Conservation (phyloP, 768 basidiomycete genomes). For the Rhizopogon rudus region DNA sequence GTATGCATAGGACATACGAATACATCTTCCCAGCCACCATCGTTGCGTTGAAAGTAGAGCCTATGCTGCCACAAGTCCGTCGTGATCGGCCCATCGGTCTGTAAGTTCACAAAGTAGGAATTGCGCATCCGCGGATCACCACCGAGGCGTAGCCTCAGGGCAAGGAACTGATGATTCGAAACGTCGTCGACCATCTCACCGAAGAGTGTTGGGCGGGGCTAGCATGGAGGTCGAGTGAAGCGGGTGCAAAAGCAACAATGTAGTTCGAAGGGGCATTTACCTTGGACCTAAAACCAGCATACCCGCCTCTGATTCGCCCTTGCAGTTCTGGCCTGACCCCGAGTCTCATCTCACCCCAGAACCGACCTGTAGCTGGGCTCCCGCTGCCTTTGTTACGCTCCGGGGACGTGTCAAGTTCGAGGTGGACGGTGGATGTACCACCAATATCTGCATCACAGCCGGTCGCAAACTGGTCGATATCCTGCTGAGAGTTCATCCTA, state of each 20-base stretch:
- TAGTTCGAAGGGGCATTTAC: slow-evolving; percentile 29
- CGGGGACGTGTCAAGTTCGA: slow-evolving; percentile 60
- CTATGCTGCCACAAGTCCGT: slow-evolving; percentile 95
- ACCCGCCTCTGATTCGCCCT: slow-evolving; percentile 74
- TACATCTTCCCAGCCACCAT: slow-evolving; percentile 76
- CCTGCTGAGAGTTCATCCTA: slow-evolving; percentile 54
- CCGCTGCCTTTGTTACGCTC: slow-evolving; percentile 41
- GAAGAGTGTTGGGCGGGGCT: slow-evolving; percentile 80
- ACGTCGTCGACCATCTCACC: slow-evolving; percentile 85
- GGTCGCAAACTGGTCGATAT: slow-evolving; percentile 59
- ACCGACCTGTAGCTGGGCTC: slow-evolving; percentile 53
- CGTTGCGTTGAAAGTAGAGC: slow-evolving; percentile 66
- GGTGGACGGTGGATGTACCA: slow-evolving; percentile 70
- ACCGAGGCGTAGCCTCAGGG: slow-evolving; percentile 69
- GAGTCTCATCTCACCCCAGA: slow-evolving; percentile 78
- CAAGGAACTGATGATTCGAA: slow-evolving; percentile 74
- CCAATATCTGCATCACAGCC: slow-evolving; percentile 92
- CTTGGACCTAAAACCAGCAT: slow-evolving; percentile 87
- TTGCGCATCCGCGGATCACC: slow-evolving; percentile 74
- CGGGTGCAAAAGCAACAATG: neutral
- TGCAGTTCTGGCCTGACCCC: slow-evolving; percentile 63
- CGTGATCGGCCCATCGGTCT: slow-evolving; percentile 77
- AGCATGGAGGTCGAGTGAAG: neutral
- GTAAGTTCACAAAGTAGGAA: slow-evolving; percentile 92
- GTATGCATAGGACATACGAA: slow-evolving; percentile 46